Percentiles rank a stretch among this genome's conserved stretches.
phyloP scores from a whole-genome alignment of 2,329 filamentous ascomycete genomes.

The Hypoxylon sp. region DNA sequence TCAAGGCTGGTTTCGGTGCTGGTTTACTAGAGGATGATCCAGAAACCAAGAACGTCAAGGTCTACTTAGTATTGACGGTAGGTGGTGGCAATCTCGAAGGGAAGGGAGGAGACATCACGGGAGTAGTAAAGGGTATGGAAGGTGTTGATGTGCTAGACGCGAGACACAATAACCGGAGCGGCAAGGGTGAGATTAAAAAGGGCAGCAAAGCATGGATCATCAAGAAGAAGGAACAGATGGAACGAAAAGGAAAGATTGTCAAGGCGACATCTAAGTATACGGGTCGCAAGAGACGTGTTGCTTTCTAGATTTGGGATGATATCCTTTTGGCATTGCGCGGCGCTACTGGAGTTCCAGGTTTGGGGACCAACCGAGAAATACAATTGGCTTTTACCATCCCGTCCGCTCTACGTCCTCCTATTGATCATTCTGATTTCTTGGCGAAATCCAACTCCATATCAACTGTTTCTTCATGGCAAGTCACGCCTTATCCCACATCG shows the following conservation, averaged over 20 bases:
- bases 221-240: constrained; percentile 93
- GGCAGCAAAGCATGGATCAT: constrained; percentile 88
- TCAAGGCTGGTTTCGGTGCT: constrained; percentile 94
- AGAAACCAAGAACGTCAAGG: constrained; percentile 94
- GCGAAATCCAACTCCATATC: background rate
- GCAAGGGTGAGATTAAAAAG: constrained; percentile 76
- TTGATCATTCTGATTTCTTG: background rate
- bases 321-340: constrained; percentile 50
- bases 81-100: constrained; percentile 70
- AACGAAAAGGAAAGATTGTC: constrained; percentile 93
- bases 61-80: constrained; percentile 95
- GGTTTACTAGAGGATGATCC: constrained; percentile 96
- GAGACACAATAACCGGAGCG: constrained; percentile 66
- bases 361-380: constrained; percentile 1
- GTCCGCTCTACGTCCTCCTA: too few species aligned
- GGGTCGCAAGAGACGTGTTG: constrained; percentile 84
- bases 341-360: constrained; percentile 45
- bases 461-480: background rate
- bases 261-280: constrained; percentile 95
- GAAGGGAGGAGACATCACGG: constrained; percentile 84
- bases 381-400: constrained; percentile 4
- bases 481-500: background rate
- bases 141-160: constrained; percentile 85
- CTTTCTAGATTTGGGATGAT: constrained; percentile 69
- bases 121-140: constrained; percentile 90